Evolutionary conservation across 371 early-diverging fungal species (phyloP), one percentile per base, ranked within the genome.

Genomic region (Mortierella sp.): DNA sequence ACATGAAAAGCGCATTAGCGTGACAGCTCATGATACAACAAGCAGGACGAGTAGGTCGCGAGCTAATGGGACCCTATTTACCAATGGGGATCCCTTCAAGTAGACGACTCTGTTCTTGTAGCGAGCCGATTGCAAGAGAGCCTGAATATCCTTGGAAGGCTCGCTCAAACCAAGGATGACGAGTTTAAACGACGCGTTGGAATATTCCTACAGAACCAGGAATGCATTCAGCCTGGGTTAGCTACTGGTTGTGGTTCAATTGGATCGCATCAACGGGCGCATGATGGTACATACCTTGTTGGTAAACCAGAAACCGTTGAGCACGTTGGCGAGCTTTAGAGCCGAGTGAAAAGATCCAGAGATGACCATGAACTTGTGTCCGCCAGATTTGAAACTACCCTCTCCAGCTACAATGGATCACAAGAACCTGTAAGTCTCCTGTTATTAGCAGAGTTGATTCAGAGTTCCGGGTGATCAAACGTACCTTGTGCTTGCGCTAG

Each of bases 101-200:
- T 74, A 74, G 10, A 71, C 68, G 34, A 78, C 78, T 41, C 79
- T 53, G 60, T 71, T 69, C 61, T 73, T 74, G 62, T 77, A 83
- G 27, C 71, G 68, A 31, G 63, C 78, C n/a, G 55, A 81, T 48
- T 56, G 63, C 48, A 65, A 60, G 29, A 79, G 71, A 2, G 81
- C 79, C 46, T 86, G 85, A 3, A 90, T 63, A n/a, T 82, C 83
- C 59, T 81, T 83, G 24, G 85, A 74, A 0, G 87, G 83, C 34
- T 84, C 67, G 27, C 67, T 81, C 24, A 86, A 78, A 12, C 84
- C 86, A 21, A 91, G 59, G 51, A 91, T 83, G 6, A 90, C 87
- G 8, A 90, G 81, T 46, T 76, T 76, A 55, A 68, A 76, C 0
- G 67, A 19, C 10, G 78, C 43, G 25, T 63, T 60, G 9, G 71